Evolutionary conservation across 2,329 filamentous ascomycete species (phyloP), one percentile per base, ranked within the genome.

Genomic region (Claviceps sp.): DNA sequence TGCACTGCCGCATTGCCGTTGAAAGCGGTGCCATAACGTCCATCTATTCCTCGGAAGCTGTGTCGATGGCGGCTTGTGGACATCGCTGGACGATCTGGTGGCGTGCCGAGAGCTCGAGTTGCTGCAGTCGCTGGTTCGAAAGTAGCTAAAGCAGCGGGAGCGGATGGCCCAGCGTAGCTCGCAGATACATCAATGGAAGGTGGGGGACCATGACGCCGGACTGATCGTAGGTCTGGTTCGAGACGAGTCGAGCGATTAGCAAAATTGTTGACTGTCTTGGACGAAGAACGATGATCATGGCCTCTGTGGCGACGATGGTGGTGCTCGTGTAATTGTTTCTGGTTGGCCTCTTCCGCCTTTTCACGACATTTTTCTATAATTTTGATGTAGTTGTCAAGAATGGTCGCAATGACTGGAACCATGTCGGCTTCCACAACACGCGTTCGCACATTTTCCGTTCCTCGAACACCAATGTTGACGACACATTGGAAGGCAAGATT

Each of bases 401-500:
- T 95, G 47, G 93, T 97, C 52, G 93, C 93, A 62, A 98, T 96
- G 61, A 98, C 93, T 2, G 93, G 93, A 4, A 98, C 93, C 87
- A 98, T 96, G 69, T 98, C 93, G 56, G 93, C 93, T 71, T 98
- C 93, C 50, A 98, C 93, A 2, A 98, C 91, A 58, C 93, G 80
- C 53, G 93, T 97, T 60, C 93, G 82, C 54, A 98, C 93, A 59
- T 81, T 84, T 72, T 98, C 93, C 13, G 93, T 96, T 54, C 93
- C 93, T 60, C 93, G 82, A 54, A 98, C 91, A 53, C 93, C 93
- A 64, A 98, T 97, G 69, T 98, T 98, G 66, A 98, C 93, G 58
- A 97, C 90, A 68, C 93, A 98, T 70, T 97, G 93, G 68, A 98
- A 98, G 50, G 93, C 93, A 56, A 98, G 78, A 65, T 96, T 98